Evolutionary conservation across 106 monocot genomes (phyloP), one percentile per base, ranked within the genome.

Genomic region (Acanthochlamys bracteata): DNA sequence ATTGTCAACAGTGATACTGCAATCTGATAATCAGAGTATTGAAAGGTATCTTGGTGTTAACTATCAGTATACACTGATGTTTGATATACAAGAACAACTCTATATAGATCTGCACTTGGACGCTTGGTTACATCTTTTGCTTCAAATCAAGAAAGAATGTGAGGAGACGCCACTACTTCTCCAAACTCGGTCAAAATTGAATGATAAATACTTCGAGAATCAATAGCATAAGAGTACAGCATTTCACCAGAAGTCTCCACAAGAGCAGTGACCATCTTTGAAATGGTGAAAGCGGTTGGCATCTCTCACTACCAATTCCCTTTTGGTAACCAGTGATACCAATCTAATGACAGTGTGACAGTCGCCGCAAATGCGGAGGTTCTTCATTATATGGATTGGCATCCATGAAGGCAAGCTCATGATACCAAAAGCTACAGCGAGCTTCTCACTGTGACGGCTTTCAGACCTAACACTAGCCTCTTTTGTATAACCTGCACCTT

Each of bases 371-470:
- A 92, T 78, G 1, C 87, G 78, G 13, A 92, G 80, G 56, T 92
- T 92, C 79, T 92, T 92, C 87, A 92, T 84, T 26, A 92, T 39
- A 71, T 84, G 74, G 24, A 92, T 65, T 11, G 87, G 69, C 74
- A 81, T 79, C 86, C 79, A 82, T 19, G 57, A 7, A 12, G 92
- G 92, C 59, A 82, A 75, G 64, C 20, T 88, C 39, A 92, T 79
- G 17, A 88, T 41, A 20, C 79, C 84, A 82, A 81, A 92, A 40
- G 82, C 81, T 26, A 87, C 65, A 7, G 87, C 84, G n/a, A 92
- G 69, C 64, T 79, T 87, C 82, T 92, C 87, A 66, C 92, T 92
- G 20, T 87, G 92, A 72, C 76, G 59, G 39, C 80, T 76, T 63
- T 33, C 59, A 33, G 63, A 72, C 58, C 55, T 24, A 10, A 51